Evolutionary conservation across 2,329 filamentous ascomycete genomes (phyloP), one percentile per base, ranked within the genome.

Genomic region (Fonsecaea erecta): DNA sequence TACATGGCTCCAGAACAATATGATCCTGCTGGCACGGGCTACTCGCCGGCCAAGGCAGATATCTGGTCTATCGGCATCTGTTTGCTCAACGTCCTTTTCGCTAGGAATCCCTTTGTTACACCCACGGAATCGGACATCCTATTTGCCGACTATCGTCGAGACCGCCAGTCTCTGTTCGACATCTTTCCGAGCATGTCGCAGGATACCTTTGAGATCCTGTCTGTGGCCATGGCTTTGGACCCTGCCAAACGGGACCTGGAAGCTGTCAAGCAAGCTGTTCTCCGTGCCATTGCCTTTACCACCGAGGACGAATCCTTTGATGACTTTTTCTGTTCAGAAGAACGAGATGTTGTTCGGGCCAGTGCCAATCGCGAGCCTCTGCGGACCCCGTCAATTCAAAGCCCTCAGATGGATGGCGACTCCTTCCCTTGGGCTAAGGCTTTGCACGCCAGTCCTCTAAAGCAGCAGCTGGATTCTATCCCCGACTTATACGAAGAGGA

Each of bases 1-100:
- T 99, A 99, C 82, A 99, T 99, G 95, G 93, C 95, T 62, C 95
- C 95, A 4, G 95, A 99, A 80, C 95, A 99, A 79, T 98, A 95
- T 74, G 94, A 98, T 77, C 93, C 93, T 60, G 87, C 89, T 71
- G 89, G 89, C 68, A 87, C 86, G 68, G 95, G 95, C 65, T 99
- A 99, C 80, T 94, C 92, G 62, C 93, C 95, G 53, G 91, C 92
- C 52, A 88, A 95, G 80, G 95, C 95, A 58, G 95, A 99, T 77
- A 88, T 97, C 72, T 99, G 95, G 95, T 93, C 95, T 63, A 91
- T 99, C 75, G 95, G 95, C 69, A 94, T 99, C 79, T 97, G 95
- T 78, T 83, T 99, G 70, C 85, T 99, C 75, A 99, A 99, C 81
- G 90, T 98, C 68, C 84, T 99, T 68, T 99, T 99, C 82, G 94